These are phyloP conservation scores for Suillus brevipes DNA, from an alignment of 768 basidiomycete genomes.

Conservation along the genomic window DNA sequence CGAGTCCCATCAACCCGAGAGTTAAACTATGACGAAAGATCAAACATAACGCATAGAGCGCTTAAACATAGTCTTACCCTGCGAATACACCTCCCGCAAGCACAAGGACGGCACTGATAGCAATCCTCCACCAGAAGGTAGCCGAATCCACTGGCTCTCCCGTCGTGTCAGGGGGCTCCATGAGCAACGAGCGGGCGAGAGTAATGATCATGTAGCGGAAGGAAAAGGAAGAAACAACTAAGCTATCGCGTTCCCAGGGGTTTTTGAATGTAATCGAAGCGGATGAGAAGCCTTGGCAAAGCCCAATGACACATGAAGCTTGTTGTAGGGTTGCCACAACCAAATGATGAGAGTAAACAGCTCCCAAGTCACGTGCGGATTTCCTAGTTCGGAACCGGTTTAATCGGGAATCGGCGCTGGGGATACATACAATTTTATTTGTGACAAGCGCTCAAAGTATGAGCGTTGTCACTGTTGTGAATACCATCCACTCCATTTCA, in stretches of 20 bases:
- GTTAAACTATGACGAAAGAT: conserved; percentile 58
- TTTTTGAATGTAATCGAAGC: not conserved
- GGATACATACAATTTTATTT: not conserved
- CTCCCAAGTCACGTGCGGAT: not conserved
- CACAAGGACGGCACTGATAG: conserved; percentile 68
- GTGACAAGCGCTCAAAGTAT: not conserved
- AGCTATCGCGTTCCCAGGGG: not conserved
- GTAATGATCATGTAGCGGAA: conserved; percentile 17
- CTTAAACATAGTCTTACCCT: conserved; percentile 53
- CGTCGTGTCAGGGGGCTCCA: conserved; percentile 2
- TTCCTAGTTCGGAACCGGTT: not conserved
- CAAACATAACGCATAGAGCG: not conserved
- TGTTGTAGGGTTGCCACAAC: no score
- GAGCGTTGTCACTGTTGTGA: not conserved
- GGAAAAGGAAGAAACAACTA: not conserved
- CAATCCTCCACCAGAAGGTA: conserved; percentile 74
- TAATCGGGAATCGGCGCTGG: no score
- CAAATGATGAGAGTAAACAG: no score
- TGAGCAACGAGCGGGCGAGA: conserved; percentile 6
- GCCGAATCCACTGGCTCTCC: conserved; percentile 48
- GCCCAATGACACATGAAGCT: not conserved
- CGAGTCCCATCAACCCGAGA: conserved; percentile 90
- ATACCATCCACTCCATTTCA: not conserved
- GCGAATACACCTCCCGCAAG: conserved; percentile 90
- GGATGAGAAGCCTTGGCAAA: not conserved